These are phyloP conservation scores for Stephania cephalantha DNA, from an alignment of 164 flowering plant species.

Conservation along the genomic window DNA sequence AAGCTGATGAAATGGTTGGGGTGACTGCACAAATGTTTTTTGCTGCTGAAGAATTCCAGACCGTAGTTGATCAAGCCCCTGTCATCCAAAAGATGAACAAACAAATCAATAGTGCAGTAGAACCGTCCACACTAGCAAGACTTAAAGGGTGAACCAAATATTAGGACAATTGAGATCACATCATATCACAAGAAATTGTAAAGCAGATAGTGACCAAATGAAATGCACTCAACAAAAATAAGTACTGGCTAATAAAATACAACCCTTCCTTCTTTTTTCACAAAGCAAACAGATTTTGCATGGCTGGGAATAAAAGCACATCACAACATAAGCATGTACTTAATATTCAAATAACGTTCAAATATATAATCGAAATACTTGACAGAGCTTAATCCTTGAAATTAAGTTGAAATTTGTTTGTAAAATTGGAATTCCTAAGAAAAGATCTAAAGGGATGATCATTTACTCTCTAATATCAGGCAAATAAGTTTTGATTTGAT, in stretches of 20 bases:
- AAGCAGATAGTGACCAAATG: not conserved
- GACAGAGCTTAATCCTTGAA: not conserved
- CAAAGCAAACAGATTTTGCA: not conserved
- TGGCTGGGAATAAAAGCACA: not conserved
- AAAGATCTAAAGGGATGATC: not conserved
- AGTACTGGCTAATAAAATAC: not conserved
- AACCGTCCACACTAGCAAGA: not conserved
- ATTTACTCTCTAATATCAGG: not conserved
- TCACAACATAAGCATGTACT: not conserved
- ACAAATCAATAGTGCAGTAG: not conserved
- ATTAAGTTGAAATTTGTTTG: not conserved
- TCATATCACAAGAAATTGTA: not conserved
- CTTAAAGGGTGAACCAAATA: not conserved
- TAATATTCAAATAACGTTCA: not conserved
- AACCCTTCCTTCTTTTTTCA: not conserved
- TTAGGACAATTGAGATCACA: not conserved
- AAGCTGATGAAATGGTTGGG: conserved; percentile 86
- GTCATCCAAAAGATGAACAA: conserved; percentile 1
- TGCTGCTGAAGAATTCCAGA: conserved; percentile 90
- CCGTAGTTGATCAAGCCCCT: conserved; percentile 81
- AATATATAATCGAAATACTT: not conserved
- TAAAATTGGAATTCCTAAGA: not conserved
- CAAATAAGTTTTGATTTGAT: not conserved
- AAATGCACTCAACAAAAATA: not conserved
- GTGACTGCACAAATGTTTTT: conserved; percentile 73